Evolutionary conservation across 2,329 filamentous ascomycete genomes (phyloP).

Genomic region (Daldinia sp.): DNA sequence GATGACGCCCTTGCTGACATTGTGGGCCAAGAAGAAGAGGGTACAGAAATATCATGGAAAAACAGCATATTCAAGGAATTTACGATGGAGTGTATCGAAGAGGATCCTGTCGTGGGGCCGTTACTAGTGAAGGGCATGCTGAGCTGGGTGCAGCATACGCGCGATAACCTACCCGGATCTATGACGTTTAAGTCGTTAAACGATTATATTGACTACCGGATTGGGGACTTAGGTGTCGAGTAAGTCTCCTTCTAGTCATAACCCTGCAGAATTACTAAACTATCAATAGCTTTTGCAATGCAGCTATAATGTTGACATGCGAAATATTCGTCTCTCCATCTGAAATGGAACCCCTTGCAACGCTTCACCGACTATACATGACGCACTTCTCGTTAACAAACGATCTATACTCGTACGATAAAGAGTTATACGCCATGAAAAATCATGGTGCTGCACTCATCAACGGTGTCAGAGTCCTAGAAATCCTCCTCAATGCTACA

Average conservation of each 20-base stretch:
- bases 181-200: slow-evolving; percentile 20
- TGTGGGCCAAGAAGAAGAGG: slow-evolving; percentile 2
- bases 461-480: slow-evolving; percentile 19
- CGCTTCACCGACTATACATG: slow-evolving; percentile 19
- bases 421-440: slow-evolving; percentile 17
- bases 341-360: slow-evolving; percentile 20
- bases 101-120: slow-evolving; percentile 21
- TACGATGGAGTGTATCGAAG: slow-evolving; percentile 10
- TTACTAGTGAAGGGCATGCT: slow-evolving; percentile 15
- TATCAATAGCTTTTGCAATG: slow-evolving; percentile 20
- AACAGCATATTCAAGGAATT: slow-evolving; percentile 27
- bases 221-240: slow-evolving; percentile 23
- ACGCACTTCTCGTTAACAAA: slow-evolving; percentile 24
- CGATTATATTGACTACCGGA: slow-evolving; percentile 22
- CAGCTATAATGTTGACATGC: slow-evolving; percentile 20
- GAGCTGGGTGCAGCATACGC: slow-evolving; percentile 24
- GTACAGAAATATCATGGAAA: slow-evolving; percentile 14
- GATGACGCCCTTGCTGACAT: slow-evolving; percentile 23
- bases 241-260: background rate
- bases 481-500: slow-evolving; percentile 7
- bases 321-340: slow-evolving; percentile 12
- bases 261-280: background rate
- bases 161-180: slow-evolving; percentile 8
- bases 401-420: slow-evolving; percentile 27
- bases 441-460: slow-evolving; percentile 15